phyloP scores from a whole-genome alignment of 805 yeast species.

The Helenozyma baotianmanensis region DNA sequence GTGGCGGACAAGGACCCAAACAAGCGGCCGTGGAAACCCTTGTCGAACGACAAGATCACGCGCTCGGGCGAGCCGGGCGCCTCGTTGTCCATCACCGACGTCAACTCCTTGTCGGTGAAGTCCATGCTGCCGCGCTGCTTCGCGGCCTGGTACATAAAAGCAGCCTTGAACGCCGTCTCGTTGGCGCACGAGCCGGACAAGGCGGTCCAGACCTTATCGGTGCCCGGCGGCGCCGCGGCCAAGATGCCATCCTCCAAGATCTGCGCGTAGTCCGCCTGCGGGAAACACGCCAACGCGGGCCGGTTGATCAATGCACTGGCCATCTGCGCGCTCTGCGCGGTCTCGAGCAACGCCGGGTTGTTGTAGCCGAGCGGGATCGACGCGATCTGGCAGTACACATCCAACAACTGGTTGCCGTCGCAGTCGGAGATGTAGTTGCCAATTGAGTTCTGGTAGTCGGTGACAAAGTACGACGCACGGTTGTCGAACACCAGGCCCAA shows the following conservation, averaged over 20 bases:
- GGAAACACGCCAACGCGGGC: slow-evolving; percentile 52
- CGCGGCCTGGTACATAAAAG: slow-evolving; percentile 59
- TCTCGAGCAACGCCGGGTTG: slow-evolving; percentile 35
- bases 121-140: slow-evolving; percentile 45
- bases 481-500: slow-evolving; percentile 38
- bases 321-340: slow-evolving; percentile 39
- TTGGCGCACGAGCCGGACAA: slow-evolving; percentile 67
- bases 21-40: slow-evolving; percentile 54
- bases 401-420: slow-evolving; percentile 38
- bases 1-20: slow-evolving; percentile 55
- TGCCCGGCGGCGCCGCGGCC: slow-evolving; percentile 63
- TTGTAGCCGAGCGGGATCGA: slow-evolving; percentile 43
- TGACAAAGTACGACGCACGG: slow-evolving; percentile 38
- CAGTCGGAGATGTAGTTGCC: slow-evolving; percentile 41
- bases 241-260: slow-evolving; percentile 48
- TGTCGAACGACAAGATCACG: slow-evolving; percentile 50
- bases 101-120: slow-evolving; percentile 43
- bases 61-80: slow-evolving; percentile 51
- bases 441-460: slow-evolving; percentile 34
- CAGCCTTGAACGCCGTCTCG: slow-evolving; percentile 68
- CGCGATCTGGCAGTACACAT: slow-evolving; percentile 40
- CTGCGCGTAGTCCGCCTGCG: slow-evolving; percentile 50
- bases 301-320: slow-evolving; percentile 37
- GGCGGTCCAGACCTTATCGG: slow-evolving; percentile 58
- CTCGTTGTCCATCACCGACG: slow-evolving; percentile 46